Conservation (phyloP, 2,329 filamentous ascomycete species). For the Didymella glomerata region DNA sequence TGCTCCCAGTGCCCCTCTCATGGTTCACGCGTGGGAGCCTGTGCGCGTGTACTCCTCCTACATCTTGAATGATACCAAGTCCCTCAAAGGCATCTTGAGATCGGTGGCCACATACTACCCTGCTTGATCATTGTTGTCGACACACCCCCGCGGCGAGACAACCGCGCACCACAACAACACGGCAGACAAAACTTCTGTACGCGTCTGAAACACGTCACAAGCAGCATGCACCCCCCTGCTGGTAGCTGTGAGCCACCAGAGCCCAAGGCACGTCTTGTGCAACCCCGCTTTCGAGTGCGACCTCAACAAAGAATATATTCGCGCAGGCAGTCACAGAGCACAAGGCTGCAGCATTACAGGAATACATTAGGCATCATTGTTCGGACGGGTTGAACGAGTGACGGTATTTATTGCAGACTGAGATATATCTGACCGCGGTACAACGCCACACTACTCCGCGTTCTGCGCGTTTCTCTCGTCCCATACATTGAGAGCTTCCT, state of each 20-base stretch:
- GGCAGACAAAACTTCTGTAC: background rate
- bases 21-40: conserved; percentile 4
- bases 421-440: no score
- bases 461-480: conserved; percentile 82
- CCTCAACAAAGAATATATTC: conserved; percentile 7
- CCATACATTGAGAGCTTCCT: conserved; percentile 81
- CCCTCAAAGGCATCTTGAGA: no score
- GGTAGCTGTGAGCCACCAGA: conserved; percentile 3
- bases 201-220: conserved; percentile 19
- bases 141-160: background rate
- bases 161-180: background rate
- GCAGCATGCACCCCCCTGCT: conserved; percentile 12
- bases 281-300: conserved; percentile 6
- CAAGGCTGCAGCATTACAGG: background rate
- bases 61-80: no score
- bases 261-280: conserved; percentile 8
- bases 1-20: conserved; percentile 5
- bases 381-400: background rate
- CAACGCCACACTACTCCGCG: conserved; percentile 53
- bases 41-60: no score
- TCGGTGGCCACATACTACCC: background rate
- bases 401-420: conserved; percentile 14
- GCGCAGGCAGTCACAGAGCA: background rate
- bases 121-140: background rate
- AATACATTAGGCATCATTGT: background rate